These are phyloP conservation scores for Diaporthe longicolla DNA, from an alignment of 2,329 filamentous ascomycete species.

Conservation along the genomic window DNA sequence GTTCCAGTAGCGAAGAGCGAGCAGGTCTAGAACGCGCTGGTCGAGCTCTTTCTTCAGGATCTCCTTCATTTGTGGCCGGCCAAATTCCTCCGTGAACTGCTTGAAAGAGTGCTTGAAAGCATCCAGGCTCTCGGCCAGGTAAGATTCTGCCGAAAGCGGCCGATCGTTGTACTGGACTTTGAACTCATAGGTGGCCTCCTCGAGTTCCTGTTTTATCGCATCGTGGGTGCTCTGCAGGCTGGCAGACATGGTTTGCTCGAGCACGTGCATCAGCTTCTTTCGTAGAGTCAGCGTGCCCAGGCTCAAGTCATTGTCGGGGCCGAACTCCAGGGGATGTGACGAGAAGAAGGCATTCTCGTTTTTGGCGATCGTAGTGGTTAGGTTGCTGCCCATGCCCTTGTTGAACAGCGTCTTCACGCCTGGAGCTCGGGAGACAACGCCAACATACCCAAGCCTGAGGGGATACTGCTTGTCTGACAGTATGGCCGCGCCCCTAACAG, in stretches of 20 bases:
- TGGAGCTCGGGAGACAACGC: constrained; percentile 90
- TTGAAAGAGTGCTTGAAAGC: constrained; percentile 99
- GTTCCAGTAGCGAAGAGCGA: constrained; percentile 98
- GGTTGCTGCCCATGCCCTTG: constrained; percentile 79
- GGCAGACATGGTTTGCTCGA: constrained; percentile 97
- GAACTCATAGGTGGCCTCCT: constrained; percentile 98
- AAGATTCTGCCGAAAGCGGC: constrained; percentile 93
- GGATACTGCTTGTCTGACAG: constrained; percentile 94
- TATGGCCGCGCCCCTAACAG: constrained; percentile 81
- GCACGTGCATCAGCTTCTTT: constrained; percentile 96
- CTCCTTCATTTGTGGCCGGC: constrained; percentile 88
- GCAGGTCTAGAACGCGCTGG: constrained; percentile 91
- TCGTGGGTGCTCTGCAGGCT: constrained; percentile 91
- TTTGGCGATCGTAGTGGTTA: constrained; percentile 84
- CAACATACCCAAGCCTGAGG: constrained; percentile 93
- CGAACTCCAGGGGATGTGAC: constrained; percentile 85
- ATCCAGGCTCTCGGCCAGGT: constrained; percentile 94
- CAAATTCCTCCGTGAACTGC: constrained; percentile 90
- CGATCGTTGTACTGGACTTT: constrained; percentile 99
- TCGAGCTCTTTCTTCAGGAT: constrained; percentile 93
- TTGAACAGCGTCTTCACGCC: constrained; percentile 81
- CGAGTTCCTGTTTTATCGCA: constrained; percentile 93
- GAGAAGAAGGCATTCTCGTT: constrained; percentile 93
- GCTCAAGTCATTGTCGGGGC: constrained; percentile 77
- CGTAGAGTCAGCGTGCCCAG: constrained; percentile 90